Conservation (phyloP, 2,329 filamentous ascomycete genomes). For the Claviceps pazoutovae region DNA sequence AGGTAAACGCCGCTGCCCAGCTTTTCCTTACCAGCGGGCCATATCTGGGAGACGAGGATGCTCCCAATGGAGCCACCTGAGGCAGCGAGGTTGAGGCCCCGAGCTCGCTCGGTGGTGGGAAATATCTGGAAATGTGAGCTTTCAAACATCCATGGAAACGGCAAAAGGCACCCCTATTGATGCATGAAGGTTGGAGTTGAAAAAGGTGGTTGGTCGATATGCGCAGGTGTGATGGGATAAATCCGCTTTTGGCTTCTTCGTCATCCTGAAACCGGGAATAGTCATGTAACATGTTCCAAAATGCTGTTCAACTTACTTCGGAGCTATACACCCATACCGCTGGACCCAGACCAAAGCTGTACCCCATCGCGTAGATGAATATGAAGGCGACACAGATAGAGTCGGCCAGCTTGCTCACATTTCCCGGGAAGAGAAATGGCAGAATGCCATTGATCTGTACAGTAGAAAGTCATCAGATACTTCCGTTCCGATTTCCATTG, state of each 20-base stretch:
- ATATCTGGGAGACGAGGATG: conserved; percentile 38
- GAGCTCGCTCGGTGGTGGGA: conserved; percentile 40
- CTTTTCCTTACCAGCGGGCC: conserved; percentile 37
- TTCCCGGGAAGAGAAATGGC: conserved; percentile 35
- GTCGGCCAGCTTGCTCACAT: conserved; percentile 32
- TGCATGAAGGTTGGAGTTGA: too few relatives aligned
- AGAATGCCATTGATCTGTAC: conserved; percentile 39
- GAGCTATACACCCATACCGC: conserved; percentile 46
- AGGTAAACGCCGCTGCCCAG: conserved; percentile 41
- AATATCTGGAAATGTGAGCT: conserved; percentile 28
- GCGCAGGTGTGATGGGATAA: too few relatives aligned
- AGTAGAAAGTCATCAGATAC: background rate
- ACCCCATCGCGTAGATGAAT: conserved; percentile 44
- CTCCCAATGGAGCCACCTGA: conserved; percentile 41
- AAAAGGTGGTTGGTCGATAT: too few relatives aligned
- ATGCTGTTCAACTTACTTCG: conserved; percentile 24
- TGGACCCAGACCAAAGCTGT: conserved; percentile 42
- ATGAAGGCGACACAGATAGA: conserved; percentile 39
- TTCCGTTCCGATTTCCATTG: too few relatives aligned
- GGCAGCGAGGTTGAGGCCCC: conserved; percentile 41
- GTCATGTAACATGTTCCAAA: too few relatives aligned
- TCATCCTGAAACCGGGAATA: too few relatives aligned
- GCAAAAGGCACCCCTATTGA: too few relatives aligned
- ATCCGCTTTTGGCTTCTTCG: too few relatives aligned
- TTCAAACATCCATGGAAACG: too few relatives aligned